Evolutionary conservation across 2,329 filamentous ascomycete species (phyloP).

Genomic region (Scolecobasidium constrictum): DNA sequence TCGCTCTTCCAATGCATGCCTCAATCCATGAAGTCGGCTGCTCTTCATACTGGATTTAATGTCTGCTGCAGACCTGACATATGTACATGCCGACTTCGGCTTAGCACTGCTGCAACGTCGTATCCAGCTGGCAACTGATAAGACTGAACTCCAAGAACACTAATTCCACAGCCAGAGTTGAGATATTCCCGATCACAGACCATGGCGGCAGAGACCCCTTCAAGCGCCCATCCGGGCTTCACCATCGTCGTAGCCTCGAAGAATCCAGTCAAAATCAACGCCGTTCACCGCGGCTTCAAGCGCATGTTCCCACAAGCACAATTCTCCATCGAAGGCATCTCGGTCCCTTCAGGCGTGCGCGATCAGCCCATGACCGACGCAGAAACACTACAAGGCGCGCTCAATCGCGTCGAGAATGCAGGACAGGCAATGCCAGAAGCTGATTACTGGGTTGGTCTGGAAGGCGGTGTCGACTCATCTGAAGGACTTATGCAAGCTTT

Average conservation of each 20-base stretch:
- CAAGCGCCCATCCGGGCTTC: no score
- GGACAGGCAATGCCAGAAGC: neutral
- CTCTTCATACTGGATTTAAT: no score
- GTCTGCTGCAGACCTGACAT: no score
- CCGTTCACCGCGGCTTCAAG: neutral
- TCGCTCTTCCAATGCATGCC: no score
- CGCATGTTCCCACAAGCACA: neutral
- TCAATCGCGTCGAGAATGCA: neutral
- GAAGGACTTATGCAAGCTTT: neutral
- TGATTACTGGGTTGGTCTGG: neutral
- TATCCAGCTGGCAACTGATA: no score
- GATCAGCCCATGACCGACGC: neutral
- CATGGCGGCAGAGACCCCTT: no score
- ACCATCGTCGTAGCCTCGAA: neutral
- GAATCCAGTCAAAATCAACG: neutral
- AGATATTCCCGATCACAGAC: no score
- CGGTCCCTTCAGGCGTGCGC: neutral
- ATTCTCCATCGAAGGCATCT: neutral
- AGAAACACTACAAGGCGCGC: neutral
- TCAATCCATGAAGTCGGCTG: no score
- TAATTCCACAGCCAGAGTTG: no score
- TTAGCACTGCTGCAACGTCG: no score
- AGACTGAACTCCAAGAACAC: no score
- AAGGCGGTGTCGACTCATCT: neutral
- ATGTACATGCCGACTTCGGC: no score